Evolutionary conservation across 2,329 filamentous ascomycete species (phyloP).

Genomic region (Ophiostoma australiae): DNA sequence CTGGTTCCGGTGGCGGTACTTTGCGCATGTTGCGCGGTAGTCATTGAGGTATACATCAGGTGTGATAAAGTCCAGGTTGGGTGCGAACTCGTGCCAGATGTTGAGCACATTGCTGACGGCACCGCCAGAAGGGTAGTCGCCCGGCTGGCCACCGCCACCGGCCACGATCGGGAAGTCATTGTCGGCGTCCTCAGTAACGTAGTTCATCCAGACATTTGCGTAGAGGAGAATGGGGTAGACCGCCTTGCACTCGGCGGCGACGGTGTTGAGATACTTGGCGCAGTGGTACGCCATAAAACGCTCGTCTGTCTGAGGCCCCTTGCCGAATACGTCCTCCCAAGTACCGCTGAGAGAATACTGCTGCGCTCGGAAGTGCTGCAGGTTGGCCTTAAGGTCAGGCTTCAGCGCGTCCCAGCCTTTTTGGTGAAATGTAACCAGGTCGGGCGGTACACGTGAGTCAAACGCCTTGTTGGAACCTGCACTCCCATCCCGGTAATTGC

Average conservation of each 20-base stretch:
- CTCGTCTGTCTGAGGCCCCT: slow-evolving; percentile 33
- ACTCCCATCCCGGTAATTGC: slow-evolving; percentile 47
- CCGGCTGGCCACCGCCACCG: slow-evolving; percentile 35
- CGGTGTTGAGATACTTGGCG: slow-evolving; percentile 34
- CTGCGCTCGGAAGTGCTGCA: slow-evolving; percentile 22
- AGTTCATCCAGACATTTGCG: slow-evolving; percentile 36
- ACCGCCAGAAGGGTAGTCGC: slow-evolving; percentile 44
- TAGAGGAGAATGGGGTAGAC: slow-evolving; percentile 35
- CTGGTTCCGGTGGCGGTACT: slow-evolving; percentile 31
- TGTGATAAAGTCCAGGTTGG: slow-evolving; percentile 42
- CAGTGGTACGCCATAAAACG: slow-evolving; percentile 38
- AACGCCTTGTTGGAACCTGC: slow-evolving; percentile 41
- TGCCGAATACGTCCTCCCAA: slow-evolving; percentile 34
- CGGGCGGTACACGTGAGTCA: slow-evolving; percentile 30
- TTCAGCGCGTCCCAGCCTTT: slow-evolving; percentile 4
- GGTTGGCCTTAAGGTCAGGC: slow-evolving; percentile 7
- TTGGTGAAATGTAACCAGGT: slow-evolving; percentile 13
- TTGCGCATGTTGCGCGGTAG: slow-evolving; percentile 34
- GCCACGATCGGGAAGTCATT: slow-evolving; percentile 9
- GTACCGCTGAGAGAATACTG: slow-evolving; percentile 5
- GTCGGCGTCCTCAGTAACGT: slow-evolving; percentile 31
- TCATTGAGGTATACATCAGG: slow-evolving; percentile 43
- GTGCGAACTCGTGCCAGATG: slow-evolving; percentile 42
- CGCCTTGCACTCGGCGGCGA: slow-evolving; percentile 36
- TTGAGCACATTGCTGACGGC: slow-evolving; percentile 40